These are phyloP conservation scores for Aspergillus alliaceus DNA, from an alignment of 2,329 filamentous ascomycete species.

Conservation along the genomic window DNA sequence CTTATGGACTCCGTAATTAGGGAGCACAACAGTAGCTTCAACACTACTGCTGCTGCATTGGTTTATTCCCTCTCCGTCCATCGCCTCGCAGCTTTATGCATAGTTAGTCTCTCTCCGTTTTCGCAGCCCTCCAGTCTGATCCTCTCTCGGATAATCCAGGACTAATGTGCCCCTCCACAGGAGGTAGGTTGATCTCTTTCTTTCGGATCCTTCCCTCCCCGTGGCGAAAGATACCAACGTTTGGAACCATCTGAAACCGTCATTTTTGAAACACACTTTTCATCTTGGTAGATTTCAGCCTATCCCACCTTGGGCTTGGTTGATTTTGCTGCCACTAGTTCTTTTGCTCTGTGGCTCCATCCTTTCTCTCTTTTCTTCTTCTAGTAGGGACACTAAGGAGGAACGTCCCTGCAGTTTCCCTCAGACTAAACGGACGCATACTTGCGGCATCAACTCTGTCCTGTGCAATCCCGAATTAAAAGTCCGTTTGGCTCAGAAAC, in stretches of 20 bases:
- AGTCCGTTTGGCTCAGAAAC: constrained; percentile 24
- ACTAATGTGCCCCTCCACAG: constrained; percentile 15
- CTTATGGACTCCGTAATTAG: constrained; percentile 13
- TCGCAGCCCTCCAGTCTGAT: constrained; percentile 9
- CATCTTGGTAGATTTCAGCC: constrained; percentile 19
- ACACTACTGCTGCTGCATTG: constrained; percentile 21
- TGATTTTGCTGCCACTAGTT: constrained; percentile 12
- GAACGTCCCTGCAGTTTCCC: constrained; percentile 36
- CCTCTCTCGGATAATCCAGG: constrained; percentile 13
- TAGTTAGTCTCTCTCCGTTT: constrained; percentile 12
- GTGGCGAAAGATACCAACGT: constrained; percentile 17
- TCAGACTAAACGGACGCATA: constrained; percentile 19
- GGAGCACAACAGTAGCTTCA: constrained; percentile 25
- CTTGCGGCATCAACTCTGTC: constrained; percentile 16
- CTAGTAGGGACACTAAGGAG: constrained; percentile 17
- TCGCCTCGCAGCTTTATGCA: constrained; percentile 16
- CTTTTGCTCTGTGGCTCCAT: not conserved
- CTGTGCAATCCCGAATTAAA: constrained; percentile 25
- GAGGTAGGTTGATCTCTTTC: constrained; percentile 10
- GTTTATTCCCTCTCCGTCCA: constrained; percentile 14
- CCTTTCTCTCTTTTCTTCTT: constrained; percentile 18
- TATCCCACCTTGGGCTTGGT: constrained; percentile 20
- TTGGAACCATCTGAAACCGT: constrained; percentile 26
- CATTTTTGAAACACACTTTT: constrained; percentile 25
- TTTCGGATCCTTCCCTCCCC: constrained; percentile 13